Evolutionary conservation across 495 filamentous ascomycete species (phyloP), one percentile per base, ranked within the genome.

Genomic region (Lasiosphaeria hispida): DNA sequence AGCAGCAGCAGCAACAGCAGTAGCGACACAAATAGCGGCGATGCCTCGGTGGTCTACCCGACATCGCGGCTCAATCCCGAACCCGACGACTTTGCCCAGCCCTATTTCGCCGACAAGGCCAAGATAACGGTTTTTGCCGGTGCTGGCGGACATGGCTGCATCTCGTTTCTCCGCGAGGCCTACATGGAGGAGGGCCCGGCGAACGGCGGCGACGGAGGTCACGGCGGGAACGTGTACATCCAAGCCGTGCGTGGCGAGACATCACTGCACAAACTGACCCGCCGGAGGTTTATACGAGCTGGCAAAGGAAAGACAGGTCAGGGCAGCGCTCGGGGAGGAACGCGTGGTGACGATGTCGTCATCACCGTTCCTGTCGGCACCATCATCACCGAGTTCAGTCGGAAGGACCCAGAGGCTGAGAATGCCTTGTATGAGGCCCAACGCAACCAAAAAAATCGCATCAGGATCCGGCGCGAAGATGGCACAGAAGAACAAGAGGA

Each of bases 161-260:
- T 96, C 49, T 92, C 94, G 0, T 98, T 95, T 69, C 76, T 95
- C 38, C 85, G 92, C 2, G 94, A 98, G 63, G 92, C 92, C 57
- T 97, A 84, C 70, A 78, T 96, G 18, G 80, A 85, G 45, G 81
- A 91, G 53, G 94, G 94, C 0, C 93, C 93, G n/a, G 79, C 94
- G n/a, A 97, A 97, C 71, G 95, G 94, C 47, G 94, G 94, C 48
- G 91, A 97, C 70, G 94, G 94, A 33, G 94, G 94, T 11, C 87
- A 82, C 50, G 94, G 94, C 44, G 94, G 94, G 15, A 92, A 86
- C 64, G 76, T 98, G 59, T 97, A 94, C 75, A 94, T 98, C 53
- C 95, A 97, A 71, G 92, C 94, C 4, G 85, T 96, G 8, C 86
- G 86, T 41, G 91, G 91, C 55, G 86, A 97, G 68, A 96, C 90